These are phyloP conservation scores for Pythium diclinum DNA, from an alignment of 352 stramenopile genomes.

Conservation along the genomic window DNA sequence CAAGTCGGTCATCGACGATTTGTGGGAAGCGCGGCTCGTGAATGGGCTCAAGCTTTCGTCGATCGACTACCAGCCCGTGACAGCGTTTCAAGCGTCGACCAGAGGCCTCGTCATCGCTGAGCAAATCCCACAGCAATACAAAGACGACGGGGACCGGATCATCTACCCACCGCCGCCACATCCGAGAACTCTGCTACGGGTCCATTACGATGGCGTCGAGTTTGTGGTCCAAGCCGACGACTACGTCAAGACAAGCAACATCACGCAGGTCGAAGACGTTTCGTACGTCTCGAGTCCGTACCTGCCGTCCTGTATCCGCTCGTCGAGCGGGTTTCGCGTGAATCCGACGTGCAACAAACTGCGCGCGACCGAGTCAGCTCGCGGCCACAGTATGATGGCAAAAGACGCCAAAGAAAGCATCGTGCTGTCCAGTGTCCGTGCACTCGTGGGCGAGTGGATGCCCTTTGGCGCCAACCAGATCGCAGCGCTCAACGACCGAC, in stretches of 20 bases:
- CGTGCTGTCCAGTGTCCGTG: constrained; percentile 93
- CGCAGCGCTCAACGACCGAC: constrained; percentile 94
- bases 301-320: constrained; percentile 94
- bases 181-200: constrained; percentile 31
- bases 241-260: constrained; percentile 88
- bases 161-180: constrained; percentile 40
- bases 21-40: constrained; percentile 94
- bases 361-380: constrained; percentile 85
- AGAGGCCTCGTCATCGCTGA: constrained; percentile 87
- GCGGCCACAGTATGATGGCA: constrained; percentile 86
- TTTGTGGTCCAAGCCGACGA: constrained; percentile 66
- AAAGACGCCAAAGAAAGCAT: constrained; percentile 95
- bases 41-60: constrained; percentile 94
- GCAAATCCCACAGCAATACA: constrained; percentile 79
- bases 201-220: constrained; percentile 67
- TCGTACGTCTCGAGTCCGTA: constrained; percentile 97
- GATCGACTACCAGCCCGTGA: constrained; percentile 93
- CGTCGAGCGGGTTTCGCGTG: constrained; percentile 81
- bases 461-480: constrained; percentile 98
- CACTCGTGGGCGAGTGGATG: constrained; percentile 97
- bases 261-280: constrained; percentile 97
- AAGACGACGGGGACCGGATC: constrained; percentile 54
- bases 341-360: constrained; percentile 94
- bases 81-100: constrained; percentile 92
- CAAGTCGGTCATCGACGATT: constrained; percentile 94